Percentiles rank a stretch among this genome's conserved stretches.
phyloP scores from a whole-genome alignment of 1,284 basidiomycete genomes.

The Puccinia sorghi region DNA sequence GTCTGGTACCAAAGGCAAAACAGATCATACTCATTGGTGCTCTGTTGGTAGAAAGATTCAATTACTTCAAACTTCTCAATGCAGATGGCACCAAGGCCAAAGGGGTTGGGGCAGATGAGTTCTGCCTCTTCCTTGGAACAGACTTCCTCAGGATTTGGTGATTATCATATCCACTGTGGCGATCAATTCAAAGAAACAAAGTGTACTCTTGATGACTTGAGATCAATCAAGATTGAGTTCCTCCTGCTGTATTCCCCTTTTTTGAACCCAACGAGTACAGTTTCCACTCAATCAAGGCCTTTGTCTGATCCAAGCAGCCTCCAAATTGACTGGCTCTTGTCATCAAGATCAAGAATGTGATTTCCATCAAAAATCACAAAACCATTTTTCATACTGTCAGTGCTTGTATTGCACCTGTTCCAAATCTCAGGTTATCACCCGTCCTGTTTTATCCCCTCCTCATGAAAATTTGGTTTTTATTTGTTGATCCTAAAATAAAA shows the following conservation, averaged over 20 bases:
- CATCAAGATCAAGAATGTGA: background rate
- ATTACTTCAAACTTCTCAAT: constrained; percentile 5
- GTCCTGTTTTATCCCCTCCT: constrained; percentile 2
- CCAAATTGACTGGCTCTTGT: background rate
- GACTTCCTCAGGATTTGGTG: background rate
- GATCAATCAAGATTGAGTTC: constrained; percentile 24
- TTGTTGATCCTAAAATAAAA: background rate
- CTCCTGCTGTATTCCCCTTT: constrained; percentile 17
- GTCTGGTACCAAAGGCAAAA: constrained; percentile 8
- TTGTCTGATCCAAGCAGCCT: background rate
- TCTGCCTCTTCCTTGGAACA: background rate
- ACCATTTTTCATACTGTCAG: constrained; percentile 4
- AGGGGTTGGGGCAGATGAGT: constrained; percentile 19
- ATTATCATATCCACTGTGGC: constrained; percentile 15
- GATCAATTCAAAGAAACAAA: background rate
- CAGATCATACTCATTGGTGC: constrained; percentile 5
- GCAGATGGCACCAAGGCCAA: constrained; percentile 16
- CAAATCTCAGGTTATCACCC: background rate
- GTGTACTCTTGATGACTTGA: background rate
- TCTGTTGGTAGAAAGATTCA: background rate
- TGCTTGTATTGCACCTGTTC: background rate
- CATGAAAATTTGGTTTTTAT: background rate
- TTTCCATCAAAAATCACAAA: constrained; percentile 6
- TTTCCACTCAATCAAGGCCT: constrained; percentile 26
- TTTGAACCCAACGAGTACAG: constrained; percentile 12